Conservation (phyloP, 2,329 filamentous ascomycete genomes). For the Phialocephala sp. region DNA sequence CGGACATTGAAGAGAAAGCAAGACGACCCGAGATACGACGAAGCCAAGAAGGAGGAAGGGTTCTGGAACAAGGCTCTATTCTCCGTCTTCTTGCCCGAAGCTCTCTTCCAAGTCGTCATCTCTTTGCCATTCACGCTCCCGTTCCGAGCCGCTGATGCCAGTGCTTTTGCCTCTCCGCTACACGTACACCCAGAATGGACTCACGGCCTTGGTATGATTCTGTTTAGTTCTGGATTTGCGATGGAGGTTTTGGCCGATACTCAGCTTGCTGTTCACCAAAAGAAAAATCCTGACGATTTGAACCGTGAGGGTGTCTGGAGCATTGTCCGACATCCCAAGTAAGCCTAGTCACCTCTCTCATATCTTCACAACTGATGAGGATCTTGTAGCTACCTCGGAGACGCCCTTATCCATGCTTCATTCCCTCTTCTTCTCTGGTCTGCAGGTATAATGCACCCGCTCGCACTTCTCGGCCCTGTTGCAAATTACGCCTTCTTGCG, state of each 20-base stretch:
- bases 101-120: conserved; percentile 22
- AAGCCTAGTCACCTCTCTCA: neutral
- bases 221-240: conserved; percentile 22
- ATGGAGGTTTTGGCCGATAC: conserved; percentile 27
- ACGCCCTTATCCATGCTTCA: conserved; percentile 25
- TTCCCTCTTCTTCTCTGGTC: conserved; percentile 26
- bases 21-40: conserved; percentile 26
- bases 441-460: conserved; percentile 24
- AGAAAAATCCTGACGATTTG: conserved; percentile 5
- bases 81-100: conserved; percentile 24
- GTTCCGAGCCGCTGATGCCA: conserved; percentile 11
- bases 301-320: conserved; percentile 26
- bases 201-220: conserved; percentile 16
- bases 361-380: conserved; percentile 3
- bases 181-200: conserved; percentile 18
- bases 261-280: conserved; percentile 16
- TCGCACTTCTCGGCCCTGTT: conserved; percentile 22
- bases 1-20: conserved; percentile 14
- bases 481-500: conserved; percentile 25
- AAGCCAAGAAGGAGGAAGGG: neutral
- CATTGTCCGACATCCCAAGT: conserved; percentile 29
- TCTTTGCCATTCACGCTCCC: conserved; percentile 22
- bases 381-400: conserved; percentile 24
- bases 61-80: conserved; percentile 25
- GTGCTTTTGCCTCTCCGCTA: conserved; percentile 9